Evolutionary conservation across 345 rosid genomes (phyloP).

Genomic region (Arabidopsis thaliana): DNA sequence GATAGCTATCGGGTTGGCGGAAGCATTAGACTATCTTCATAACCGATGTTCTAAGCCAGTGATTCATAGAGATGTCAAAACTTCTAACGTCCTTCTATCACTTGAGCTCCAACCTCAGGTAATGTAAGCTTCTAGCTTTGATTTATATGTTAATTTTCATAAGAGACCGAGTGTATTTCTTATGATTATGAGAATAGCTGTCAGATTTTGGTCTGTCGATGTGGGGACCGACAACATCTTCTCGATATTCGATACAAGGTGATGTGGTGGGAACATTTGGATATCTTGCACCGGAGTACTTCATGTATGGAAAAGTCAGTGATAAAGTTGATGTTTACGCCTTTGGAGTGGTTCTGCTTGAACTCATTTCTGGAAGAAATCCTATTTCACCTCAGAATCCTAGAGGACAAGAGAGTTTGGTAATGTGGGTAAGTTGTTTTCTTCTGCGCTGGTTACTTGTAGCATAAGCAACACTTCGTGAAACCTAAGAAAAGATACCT

Average conservation of each 20-base stretch:
- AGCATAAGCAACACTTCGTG: not conserved
- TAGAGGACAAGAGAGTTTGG: constrained; percentile 75
- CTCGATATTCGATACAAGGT: constrained; percentile 57
- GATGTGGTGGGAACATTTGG: constrained; percentile 97
- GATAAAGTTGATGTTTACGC: constrained; percentile 89
- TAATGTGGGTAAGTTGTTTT: constrained; percentile 76
- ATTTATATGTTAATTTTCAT: not conserved
- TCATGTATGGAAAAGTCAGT: constrained; percentile 93
- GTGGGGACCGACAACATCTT: constrained; percentile 66
- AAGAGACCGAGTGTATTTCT: too few species aligned
- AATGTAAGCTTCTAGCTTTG: constrained; percentile 4
- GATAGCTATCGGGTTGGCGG: constrained; percentile 67
- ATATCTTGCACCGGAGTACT: constrained; percentile 94
- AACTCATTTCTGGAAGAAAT: constrained; percentile 75
- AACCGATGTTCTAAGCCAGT: constrained; percentile 63
- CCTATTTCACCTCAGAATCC: constrained; percentile 56
- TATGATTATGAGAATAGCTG: constrained; percentile 49
- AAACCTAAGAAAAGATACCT: constrained; percentile 11
- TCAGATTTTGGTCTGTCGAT: constrained; percentile 92
- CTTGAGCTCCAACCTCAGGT: constrained; percentile 75
- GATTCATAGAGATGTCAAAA: constrained; percentile 87
- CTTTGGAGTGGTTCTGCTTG: constrained; percentile 85
- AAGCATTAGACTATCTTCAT: constrained; percentile 77
- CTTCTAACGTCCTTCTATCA: constrained; percentile 83
- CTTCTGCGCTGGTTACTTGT: not conserved